phyloP scores from a whole-genome alignment of 805 yeast genomes.

The Torulaspora microellipsoides region DNA sequence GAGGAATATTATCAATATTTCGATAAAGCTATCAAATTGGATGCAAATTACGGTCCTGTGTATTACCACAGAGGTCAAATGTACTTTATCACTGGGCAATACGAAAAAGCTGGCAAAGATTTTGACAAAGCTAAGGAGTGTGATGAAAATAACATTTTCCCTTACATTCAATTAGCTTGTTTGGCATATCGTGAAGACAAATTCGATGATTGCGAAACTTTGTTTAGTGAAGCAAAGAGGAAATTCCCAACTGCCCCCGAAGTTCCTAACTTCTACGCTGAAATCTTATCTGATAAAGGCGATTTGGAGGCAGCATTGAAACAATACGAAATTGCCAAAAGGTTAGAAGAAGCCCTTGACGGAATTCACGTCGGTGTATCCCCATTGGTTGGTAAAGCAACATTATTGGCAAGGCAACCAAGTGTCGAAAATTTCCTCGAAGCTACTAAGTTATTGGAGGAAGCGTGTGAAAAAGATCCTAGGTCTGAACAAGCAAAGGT shows the following conservation, averaged over 20 bases:
- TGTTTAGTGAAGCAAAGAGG: slow-evolving; percentile 64
- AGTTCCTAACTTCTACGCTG: slow-evolving; percentile 94
- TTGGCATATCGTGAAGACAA: slow-evolving; percentile 70
- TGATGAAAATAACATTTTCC: slow-evolving; percentile 72
- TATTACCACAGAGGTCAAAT: slow-evolving; percentile 95
- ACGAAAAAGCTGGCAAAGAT: slow-evolving; percentile 64
- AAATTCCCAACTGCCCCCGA: slow-evolving; percentile 85
- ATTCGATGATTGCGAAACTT: slow-evolving; percentile 53
- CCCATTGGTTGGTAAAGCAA: slow-evolving; percentile 87
- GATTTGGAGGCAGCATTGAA: slow-evolving; percentile 66
- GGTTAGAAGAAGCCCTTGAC: slow-evolving; percentile 68
- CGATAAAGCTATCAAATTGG: slow-evolving; percentile 60
- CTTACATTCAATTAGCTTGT: slow-evolving; percentile 91
- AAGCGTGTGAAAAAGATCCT: slow-evolving; percentile 81
- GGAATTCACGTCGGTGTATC: slow-evolving; percentile 78
- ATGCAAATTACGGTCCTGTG: slow-evolving; percentile 71
- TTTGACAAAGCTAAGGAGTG: slow-evolving; percentile 71
- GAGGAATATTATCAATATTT: slow-evolving; percentile 65
- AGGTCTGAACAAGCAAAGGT: slow-evolving; percentile 84
- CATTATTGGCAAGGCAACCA: slow-evolving; percentile 55
- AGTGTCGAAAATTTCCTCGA: slow-evolving; percentile 42
- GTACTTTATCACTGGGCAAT: slow-evolving; percentile 72
- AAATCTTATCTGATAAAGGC: slow-evolving; percentile 78
- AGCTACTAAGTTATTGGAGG: slow-evolving; percentile 61
- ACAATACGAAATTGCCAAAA: slow-evolving; percentile 81